phyloP scores from a whole-genome alignment of 768 basidiomycete genomes.

The Mycena galericulata region DNA sequence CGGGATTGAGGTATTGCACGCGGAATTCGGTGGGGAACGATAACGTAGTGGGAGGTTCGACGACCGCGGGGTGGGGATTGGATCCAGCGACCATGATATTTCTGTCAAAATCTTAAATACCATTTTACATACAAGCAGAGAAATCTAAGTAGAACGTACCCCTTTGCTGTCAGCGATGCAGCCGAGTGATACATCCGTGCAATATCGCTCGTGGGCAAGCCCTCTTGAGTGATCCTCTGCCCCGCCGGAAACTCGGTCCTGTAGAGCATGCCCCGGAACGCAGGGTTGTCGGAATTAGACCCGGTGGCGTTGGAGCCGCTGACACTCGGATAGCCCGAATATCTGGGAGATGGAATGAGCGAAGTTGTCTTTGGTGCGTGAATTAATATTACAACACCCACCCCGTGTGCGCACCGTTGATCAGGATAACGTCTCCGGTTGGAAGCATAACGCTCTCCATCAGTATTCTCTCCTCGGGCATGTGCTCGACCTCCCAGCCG shows the following conservation, averaged over 20 bases:
- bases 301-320: conserved; percentile 53
- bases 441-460: conserved; percentile 70
- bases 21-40: conserved; percentile 40
- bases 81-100: conserved; percentile 70
- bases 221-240: conserved; percentile 57
- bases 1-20: conserved; percentile 49
- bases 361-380: not conserved
- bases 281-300: conserved; percentile 28
- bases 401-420: conserved; percentile 51
- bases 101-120: conserved; percentile 36
- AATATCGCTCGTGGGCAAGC: conserved; percentile 60
- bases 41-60: conserved; percentile 34
- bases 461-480: conserved; percentile 68
- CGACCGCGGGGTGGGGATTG: conserved; percentile 63
- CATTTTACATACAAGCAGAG: not conserved
- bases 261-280: conserved; percentile 38
- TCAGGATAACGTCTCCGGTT: conserved; percentile 64
- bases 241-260: conserved; percentile 62
- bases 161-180: conserved; percentile 65
- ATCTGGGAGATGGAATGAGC: conserved; percentile 62
- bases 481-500: conserved; percentile 67
- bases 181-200: conserved; percentile 70
- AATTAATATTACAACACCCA: conserved; percentile 44
- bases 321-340: conserved; percentile 54
- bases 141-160: conserved; percentile 29